A percentile compares a stretch with the other conserved stretches of the same genome.
phyloP scores from a whole-genome alignment of 306 rosid genomes.

The Carpinus viminea region DNA sequence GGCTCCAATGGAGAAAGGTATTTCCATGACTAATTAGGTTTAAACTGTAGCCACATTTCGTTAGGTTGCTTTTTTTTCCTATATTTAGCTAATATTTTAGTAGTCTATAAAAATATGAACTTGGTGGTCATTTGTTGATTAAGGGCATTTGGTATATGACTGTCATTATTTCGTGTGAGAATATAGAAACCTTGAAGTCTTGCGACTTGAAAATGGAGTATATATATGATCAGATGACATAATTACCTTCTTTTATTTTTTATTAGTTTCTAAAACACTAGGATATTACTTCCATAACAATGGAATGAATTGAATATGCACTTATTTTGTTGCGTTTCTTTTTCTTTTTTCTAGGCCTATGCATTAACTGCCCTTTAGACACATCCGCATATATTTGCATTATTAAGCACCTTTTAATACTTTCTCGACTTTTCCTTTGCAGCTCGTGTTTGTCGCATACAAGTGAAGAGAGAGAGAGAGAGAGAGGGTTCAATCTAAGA shows the following conservation, averaged over 20 bases:
- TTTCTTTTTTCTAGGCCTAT: neutral
- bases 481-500: slow-evolving; percentile 29
- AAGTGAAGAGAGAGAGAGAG: slow-evolving; percentile 22
- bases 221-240: neutral
- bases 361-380: neutral
- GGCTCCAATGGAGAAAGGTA: neutral
- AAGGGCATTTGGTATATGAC: neutral
- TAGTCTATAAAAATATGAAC: neutral
- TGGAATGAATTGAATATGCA: too few relatives aligned
- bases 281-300: neutral
- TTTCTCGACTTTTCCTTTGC: slow-evolving; percentile 14
- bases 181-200: neutral
- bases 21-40: neutral
- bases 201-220: neutral
- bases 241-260: neutral
- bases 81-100: neutral
- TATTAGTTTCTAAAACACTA: neutral
- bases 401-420: slow-evolving; percentile 12
- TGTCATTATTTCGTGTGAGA: neutral
- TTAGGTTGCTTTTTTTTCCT: neutral
- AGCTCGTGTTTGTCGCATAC: slow-evolving; percentile 40
- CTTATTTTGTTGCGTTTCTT: too few relatives aligned
- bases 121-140: neutral
- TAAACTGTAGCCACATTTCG: neutral
- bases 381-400: neutral